Evolutionary conservation across 1,284 basidiomycete genomes (phyloP).

Genomic region (Trichosporon sp.): DNA sequence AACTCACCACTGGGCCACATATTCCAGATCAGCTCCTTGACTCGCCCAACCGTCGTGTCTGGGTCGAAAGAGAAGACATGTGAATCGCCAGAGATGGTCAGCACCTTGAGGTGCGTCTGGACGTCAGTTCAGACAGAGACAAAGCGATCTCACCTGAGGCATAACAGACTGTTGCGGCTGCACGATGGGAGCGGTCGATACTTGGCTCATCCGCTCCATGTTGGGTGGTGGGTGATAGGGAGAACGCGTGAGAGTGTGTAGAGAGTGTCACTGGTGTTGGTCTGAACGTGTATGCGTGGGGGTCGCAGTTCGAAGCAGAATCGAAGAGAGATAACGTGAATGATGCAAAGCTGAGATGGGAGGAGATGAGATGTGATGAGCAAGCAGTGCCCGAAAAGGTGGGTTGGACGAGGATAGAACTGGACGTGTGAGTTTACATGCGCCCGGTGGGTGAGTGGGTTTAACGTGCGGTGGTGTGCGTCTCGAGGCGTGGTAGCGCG

Average conservation of each 20-base stretch:
- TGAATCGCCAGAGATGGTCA: constrained; percentile 66
- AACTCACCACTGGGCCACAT: constrained; percentile 16
- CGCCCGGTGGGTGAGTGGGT: background rate
- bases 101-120: constrained; percentile 65
- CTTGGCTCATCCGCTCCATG: background rate
- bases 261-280: background rate
- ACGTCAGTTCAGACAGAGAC: constrained; percentile 25
- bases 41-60: constrained; percentile 66
- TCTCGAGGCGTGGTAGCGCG: background rate
- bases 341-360: background rate
- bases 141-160: background rate
- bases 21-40: constrained; percentile 36
- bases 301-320: background rate
- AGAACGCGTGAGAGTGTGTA: background rate
- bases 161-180: background rate
- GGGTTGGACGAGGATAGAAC: background rate
- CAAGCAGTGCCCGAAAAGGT: background rate
- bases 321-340: background rate
- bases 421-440: background rate
- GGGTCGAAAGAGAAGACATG: constrained; percentile 73
- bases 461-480: background rate
- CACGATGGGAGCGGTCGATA: background rate
- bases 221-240: background rate
- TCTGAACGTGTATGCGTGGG: background rate
- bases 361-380: background rate